A percentile compares a stretch with the other conserved stretches of the same genome.
These are phyloP conservation scores for Eucalyptus virginea DNA, from an alignment of 345 rosid species.

Conservation along the genomic window DNA sequence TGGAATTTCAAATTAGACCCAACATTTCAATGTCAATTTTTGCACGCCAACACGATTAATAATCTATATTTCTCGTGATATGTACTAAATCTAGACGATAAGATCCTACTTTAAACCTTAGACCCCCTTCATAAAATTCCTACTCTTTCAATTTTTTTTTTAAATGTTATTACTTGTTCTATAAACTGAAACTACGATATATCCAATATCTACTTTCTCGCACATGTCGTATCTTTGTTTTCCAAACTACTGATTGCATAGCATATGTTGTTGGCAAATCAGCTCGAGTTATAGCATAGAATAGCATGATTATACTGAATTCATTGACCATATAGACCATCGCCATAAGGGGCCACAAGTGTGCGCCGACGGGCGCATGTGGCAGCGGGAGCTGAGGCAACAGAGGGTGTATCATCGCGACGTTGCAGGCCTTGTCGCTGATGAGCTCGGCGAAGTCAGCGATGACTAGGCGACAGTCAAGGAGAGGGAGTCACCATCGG, in stretches of 20 bases:
- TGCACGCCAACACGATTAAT: not conserved
- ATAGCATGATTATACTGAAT: not conserved
- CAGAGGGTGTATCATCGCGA: not conserved
- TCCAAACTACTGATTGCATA: not conserved
- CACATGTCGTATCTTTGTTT: not conserved
- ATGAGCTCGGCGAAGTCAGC: not conserved
- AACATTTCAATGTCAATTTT: not conserved
- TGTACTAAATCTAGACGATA: not conserved
- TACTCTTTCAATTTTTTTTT: not conserved
- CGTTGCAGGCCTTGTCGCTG: not conserved
- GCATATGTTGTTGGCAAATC: not conserved
- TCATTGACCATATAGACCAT: not conserved
- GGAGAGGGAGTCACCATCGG: not conserved
- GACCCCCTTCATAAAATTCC: not conserved
- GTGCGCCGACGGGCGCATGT: not conserved
- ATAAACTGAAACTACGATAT: not conserved
- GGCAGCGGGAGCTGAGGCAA: conserved; percentile 1
- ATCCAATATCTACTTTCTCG: not conserved
- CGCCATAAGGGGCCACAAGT: not conserved
- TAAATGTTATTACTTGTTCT: not conserved
- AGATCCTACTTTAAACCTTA: not conserved
- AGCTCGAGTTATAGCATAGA: not conserved
- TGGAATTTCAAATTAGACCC: not conserved
- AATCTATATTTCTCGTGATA: not conserved
- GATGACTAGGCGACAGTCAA: not conserved